Evolutionary conservation across 352 stramenopile genomes (phyloP), one percentile per base, ranked within the genome.

Genomic region (Phytopythium mirpurense): DNA sequence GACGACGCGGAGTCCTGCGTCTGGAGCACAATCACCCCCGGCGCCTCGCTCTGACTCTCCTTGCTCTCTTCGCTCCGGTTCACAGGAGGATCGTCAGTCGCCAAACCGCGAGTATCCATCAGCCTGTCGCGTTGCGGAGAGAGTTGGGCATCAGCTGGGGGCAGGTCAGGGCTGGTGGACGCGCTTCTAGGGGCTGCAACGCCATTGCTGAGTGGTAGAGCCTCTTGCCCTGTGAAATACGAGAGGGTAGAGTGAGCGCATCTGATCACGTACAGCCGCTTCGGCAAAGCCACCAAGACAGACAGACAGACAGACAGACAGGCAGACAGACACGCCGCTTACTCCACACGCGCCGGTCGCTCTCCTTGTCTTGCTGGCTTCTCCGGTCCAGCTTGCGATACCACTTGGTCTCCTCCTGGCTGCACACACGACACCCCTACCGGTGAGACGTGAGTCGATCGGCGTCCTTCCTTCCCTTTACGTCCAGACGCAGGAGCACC

Each of bases 381-480:
- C 23, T 32, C 23, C 32, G 42, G 26, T 69, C 60, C 34, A 51
- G 54, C 35, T 46, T 57, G 36, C 23, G 34, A 49, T 48, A 66
- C 16, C 54, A 14, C 18, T 32, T 56, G 10, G 62, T 51, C 56
- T 77, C 58, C 54, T 26, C 67, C 62, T 38, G 62, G 68, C 18
- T 15, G 49, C 21, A 60, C 21, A 60, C n/a, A 59, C 43, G 10
- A 18, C 43, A 5, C 57, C 10, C 12, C 43, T 35, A 49, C 35
- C 43, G 43, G 43, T 49, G 24, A 49, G 43, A 49, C 35, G 24
- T 36, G 27, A 32, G 26, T 36, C 24, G 24, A 16, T 16, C 24
- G 3, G n/a, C n/a, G n/a, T n/a, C n/a, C n/a, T n/a, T n/a, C 29
- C 9, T 32, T 5, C 5, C 29, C 9, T 9, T 46, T 6, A 23